Base-by-base conservation (phyloP, 208 protist species). In the Leptomonas pyrrhocoris region DNA sequence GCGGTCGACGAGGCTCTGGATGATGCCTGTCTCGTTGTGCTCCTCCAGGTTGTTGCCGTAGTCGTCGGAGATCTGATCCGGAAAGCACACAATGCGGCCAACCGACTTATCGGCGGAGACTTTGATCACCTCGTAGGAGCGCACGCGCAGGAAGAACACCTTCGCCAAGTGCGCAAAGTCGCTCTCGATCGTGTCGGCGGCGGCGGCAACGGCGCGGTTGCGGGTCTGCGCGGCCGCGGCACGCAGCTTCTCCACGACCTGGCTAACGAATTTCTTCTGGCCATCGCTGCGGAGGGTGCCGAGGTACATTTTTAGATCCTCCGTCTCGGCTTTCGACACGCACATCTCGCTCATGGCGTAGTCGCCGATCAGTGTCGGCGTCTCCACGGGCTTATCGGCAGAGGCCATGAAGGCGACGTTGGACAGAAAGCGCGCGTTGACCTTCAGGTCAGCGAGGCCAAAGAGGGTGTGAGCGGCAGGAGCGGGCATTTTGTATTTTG, bases 21-120 rank as follows among this genome's bases (percentile, higher is more conserved):
- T 74, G 62, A 83, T 70, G 60, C 78, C 79, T 28, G 63, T 38
- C 71, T 87, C 81, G 28, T 38, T 57, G 74, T 63, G 78, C 65
- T 68, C 64, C n/a, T 87, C 81, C n/a, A 87, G 81, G 74, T 86
- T 86, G 74, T 81, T 83, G 70, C 81, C 81, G 54, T 79, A 86
- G 77, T 86, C 81, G 43, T 87, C 77, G 31, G 77, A 80, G 58
- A 83, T 68, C 64, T 87, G 77, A 18, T 79, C 77, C 0, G 78
- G 81, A 63, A 84, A 84, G 45, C 60, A 60, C 25, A 84, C 58
- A 5, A 87, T 46, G 55, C 81, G 76, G 45, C 77, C 77, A 23
- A 87, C 40, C 38, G 58, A 18, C 38, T 74, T 62, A 43, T 68
- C 49, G 28, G 77, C 81, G 19, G 78, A 78, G 45, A 70, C 69